These are phyloP conservation scores for Metschnikowia proteae DNA, from an alignment of 805 yeast species.

Conservation along the genomic window DNA sequence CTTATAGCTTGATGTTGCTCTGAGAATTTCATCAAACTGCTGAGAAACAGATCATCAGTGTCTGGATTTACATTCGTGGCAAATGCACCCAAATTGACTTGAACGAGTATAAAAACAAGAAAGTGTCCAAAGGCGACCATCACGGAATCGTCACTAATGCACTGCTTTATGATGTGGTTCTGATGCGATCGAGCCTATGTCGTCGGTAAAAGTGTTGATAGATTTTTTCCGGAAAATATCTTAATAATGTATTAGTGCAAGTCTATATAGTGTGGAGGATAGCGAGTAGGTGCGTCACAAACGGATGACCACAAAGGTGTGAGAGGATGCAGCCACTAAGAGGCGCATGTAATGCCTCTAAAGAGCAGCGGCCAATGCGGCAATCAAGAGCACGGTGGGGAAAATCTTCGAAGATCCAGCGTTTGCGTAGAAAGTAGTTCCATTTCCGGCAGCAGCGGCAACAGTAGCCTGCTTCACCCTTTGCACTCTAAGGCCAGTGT, in stretches of 20 bases:
- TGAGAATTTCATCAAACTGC: constrained; percentile 2
- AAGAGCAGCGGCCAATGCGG: not conserved
- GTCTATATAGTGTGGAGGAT: not conserved
- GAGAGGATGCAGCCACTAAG: not conserved
- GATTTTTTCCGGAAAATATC: not conserved
- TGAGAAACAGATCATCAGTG: not conserved
- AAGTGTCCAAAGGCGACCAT: not conserved
- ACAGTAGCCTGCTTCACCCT: not conserved
- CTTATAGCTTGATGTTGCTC: not conserved
- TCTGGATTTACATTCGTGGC: not conserved
- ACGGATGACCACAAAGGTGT: not conserved
- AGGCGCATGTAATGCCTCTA: not conserved
- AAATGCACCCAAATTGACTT: not conserved
- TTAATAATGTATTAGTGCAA: not conserved
- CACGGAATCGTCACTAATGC: not conserved
- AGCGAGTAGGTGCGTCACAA: not conserved
- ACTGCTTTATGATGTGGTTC: not conserved
- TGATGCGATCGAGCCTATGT: not conserved
- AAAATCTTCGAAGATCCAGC: not conserved
- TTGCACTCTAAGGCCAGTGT: not conserved
- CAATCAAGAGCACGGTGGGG: not conserved
- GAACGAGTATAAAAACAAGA: not conserved
- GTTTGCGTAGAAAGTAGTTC: not conserved
- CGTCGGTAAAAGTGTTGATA: no score
- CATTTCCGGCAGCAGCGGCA: not conserved